phyloP scores from a whole-genome alignment of 176 grass and related monocot species.

The Calamus simplicifolius region DNA sequence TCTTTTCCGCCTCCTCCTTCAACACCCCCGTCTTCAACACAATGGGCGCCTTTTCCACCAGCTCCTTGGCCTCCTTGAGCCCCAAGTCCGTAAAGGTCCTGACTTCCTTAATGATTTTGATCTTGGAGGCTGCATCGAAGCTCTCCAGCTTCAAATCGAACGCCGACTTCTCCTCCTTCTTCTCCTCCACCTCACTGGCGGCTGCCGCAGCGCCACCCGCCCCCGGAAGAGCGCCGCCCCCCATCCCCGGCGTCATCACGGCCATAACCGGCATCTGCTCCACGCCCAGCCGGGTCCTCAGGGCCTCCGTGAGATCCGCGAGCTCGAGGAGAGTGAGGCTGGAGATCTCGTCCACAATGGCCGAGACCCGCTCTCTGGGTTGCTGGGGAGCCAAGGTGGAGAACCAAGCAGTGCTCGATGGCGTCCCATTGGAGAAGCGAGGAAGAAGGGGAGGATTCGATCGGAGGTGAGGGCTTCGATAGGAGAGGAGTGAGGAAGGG shows the following conservation, averaged over 20 bases:
- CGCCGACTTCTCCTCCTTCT: constrained; percentile 78
- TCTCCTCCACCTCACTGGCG: constrained; percentile 28
- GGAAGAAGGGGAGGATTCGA: no score
- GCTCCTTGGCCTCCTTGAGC: constrained; percentile 91
- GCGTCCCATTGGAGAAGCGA: no score
- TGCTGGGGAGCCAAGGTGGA: constrained; percentile 14
- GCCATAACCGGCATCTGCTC: constrained; percentile 69
- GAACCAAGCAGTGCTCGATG: background rate
- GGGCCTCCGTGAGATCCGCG: constrained; percentile 49
- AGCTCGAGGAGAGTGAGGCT: constrained; percentile 71
- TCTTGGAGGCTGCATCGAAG: constrained; percentile 82
- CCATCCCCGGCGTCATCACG: constrained; percentile 57
- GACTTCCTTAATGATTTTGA: constrained; percentile 96
- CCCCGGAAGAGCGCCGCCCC: constrained; percentile 4
- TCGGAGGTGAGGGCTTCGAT: constrained; percentile 1
- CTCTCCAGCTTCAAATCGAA: constrained; percentile 93
- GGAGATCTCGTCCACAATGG: constrained; percentile 71
- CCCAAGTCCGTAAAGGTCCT: constrained; percentile 66
- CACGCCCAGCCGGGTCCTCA: constrained; percentile 65
- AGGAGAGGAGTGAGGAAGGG: constrained; percentile 3
- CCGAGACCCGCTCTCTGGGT: constrained; percentile 52
- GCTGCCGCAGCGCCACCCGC: constrained; percentile 9
- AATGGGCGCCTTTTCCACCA: constrained; percentile 82
- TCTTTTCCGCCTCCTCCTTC: constrained; percentile 89
- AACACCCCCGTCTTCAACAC: constrained; percentile 76